A percentile compares a stretch with the other conserved stretches of the same genome.
Conservation (phyloP, 345 rosid species). For the Pseudoturritis turrita region DNA sequence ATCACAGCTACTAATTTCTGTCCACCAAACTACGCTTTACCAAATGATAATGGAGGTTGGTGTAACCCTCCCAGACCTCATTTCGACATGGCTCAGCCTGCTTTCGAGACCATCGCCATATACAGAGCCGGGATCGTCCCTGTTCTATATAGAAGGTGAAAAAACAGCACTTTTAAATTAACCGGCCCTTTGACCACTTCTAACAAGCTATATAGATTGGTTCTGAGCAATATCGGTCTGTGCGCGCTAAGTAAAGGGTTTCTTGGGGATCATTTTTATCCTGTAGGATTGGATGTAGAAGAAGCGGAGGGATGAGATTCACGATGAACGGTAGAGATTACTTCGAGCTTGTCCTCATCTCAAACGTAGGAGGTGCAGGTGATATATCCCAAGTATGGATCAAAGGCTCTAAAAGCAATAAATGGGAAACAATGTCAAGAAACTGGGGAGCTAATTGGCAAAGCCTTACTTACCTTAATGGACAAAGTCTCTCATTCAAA, state of each 20-base stretch:
- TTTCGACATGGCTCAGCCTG: conserved; percentile 79
- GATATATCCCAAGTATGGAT: conserved; percentile 51
- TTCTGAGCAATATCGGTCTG: too few relatives aligned
- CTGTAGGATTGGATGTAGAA: conserved; percentile 52
- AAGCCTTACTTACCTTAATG: conserved; percentile 55
- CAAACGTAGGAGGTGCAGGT: conserved; percentile 63
- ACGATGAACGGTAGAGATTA: conserved; percentile 56
- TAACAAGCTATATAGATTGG: too few relatives aligned
- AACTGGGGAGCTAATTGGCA: conserved; percentile 77
- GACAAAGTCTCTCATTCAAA: conserved; percentile 60
- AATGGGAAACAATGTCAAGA: conserved; percentile 58
- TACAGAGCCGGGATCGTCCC: conserved; percentile 77
- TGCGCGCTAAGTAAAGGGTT: not conserved
- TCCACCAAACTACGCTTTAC: conserved; percentile 63
- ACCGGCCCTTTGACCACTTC: too few relatives aligned
- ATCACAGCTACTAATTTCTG: conserved; percentile 79
- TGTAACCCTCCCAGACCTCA: conserved; percentile 73
- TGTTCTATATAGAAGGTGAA: conserved; percentile 51
- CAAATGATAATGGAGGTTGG: conserved; percentile 77
- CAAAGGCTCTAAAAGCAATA: conserved; percentile 48
- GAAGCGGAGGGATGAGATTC: conserved; percentile 62
- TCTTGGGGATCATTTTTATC: not conserved
- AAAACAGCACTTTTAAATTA: not conserved
- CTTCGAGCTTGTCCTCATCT: conserved; percentile 61
- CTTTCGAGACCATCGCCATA: conserved; percentile 61